Evolutionary conservation across 2,329 filamentous ascomycete genomes (phyloP).

Genomic region (Cladosporium velox): DNA sequence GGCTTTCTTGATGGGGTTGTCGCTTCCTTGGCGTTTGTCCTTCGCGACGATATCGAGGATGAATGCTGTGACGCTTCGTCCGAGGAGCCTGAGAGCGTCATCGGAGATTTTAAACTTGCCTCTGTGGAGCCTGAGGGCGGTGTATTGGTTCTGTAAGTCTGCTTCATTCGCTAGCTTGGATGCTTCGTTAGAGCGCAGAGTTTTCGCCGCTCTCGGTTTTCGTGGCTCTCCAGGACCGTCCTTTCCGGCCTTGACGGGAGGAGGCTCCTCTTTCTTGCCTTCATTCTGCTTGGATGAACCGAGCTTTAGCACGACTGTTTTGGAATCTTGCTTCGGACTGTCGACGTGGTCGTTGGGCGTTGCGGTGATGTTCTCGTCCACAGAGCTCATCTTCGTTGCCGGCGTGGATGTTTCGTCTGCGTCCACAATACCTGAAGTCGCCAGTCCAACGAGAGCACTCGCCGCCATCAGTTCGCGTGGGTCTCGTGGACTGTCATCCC

Average conservation of each 20-base stretch:
- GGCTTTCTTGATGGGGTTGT: neutral
- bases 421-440: neutral
- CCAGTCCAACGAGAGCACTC: neutral
- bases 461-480: neutral
- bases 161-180: neutral
- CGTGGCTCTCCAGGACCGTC: neutral
- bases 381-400: no score
- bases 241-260: neutral
- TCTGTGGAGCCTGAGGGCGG: neutral
- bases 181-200: neutral
- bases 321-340: neutral
- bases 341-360: neutral
- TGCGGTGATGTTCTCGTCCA: neutral
- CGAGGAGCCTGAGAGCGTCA: neutral
- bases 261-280: neutral
- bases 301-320: neutral
- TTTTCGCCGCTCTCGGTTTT: neutral
- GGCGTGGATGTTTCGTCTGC: neutral
- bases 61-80: neutral
- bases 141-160: neutral
- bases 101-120: neutral
- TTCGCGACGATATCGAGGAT: neutral
- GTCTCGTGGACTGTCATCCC: no score
- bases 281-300: neutral
- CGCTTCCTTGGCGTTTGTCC: neutral